These are phyloP conservation scores for Phascolomyces articulosus DNA, from an alignment of 371 early-diverging fungal species.

Conservation along the genomic window DNA sequence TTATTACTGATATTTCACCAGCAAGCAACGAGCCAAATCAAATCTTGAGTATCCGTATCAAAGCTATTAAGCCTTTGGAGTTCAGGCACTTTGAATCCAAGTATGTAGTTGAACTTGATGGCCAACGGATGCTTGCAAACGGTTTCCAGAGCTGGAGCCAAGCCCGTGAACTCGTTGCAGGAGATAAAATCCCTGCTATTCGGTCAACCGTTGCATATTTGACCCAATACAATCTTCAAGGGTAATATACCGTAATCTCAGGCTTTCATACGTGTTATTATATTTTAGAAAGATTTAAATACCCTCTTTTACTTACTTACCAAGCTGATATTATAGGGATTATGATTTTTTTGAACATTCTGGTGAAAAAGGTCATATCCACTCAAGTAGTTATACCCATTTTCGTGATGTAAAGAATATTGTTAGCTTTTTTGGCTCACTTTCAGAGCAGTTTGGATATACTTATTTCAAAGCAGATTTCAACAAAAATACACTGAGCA, in stretches of 20 bases:
- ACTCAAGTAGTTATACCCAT: conserved; percentile 58
- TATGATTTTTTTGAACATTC: conserved; percentile 57
- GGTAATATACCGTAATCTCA: too few species aligned
- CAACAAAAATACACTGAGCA: conserved; percentile 36
- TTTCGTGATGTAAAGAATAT: conserved; percentile 50
- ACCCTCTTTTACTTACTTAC: too few species aligned
- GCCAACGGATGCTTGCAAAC: conserved; percentile 54
- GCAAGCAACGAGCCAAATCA: conserved; percentile 22
- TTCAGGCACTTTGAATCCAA: conserved; percentile 32
- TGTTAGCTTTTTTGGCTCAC: conserved; percentile 51
- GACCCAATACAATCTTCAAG: conserved; percentile 48
- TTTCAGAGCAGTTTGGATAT: conserved; percentile 56
- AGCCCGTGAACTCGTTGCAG: conserved; percentile 32
- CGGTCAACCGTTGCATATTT: conserved; percentile 37
- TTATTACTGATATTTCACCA: not conserved
- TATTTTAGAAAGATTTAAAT: too few species aligned
- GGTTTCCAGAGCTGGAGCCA: conserved; percentile 66
- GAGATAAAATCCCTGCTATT: conserved; percentile 38
- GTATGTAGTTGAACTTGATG: conserved; percentile 27
- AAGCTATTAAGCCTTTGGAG: conserved; percentile 27
- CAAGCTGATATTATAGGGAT: conserved; percentile 36
- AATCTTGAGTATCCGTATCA: conserved; percentile 16
- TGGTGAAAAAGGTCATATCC: conserved; percentile 54
- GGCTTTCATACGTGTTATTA: too few species aligned
- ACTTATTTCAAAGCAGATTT: conserved; percentile 59